Conservation (phyloP, 2,329 filamentous ascomycete genomes). For the Septoria petroselini region DNA sequence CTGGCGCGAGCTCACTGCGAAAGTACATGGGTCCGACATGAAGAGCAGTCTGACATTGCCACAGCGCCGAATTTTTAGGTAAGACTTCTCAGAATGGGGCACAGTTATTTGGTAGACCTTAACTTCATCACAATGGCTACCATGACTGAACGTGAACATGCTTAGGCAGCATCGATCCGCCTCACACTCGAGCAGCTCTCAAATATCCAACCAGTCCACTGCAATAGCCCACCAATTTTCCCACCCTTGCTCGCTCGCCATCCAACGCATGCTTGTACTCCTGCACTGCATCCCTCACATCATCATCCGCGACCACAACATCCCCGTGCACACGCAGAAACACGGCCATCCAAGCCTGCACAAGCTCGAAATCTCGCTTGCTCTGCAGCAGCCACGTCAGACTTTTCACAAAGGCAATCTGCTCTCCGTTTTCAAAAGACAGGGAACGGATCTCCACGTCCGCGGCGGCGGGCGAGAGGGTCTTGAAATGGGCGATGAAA, state of each 20-base stretch:
- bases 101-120: no score
- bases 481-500: constrained; percentile 76
- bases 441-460: constrained; percentile 90
- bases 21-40: no score
- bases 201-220: constrained; percentile 24
- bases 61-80: no score
- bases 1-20: no score
- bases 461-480: constrained; percentile 76
- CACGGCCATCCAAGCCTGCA: constrained; percentile 96
- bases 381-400: constrained; percentile 67
- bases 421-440: constrained; percentile 55
- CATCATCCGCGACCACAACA: constrained; percentile 50
- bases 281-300: constrained; percentile 58
- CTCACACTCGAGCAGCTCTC: constrained; percentile 30
- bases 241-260: constrained; percentile 68
- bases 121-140: no score
- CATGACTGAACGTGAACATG: no score
- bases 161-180: no score
- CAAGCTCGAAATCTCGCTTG: constrained; percentile 83
- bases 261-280: constrained; percentile 58
- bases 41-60: no score
- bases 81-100: no score
- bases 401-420: constrained; percentile 76
- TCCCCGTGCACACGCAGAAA: constrained; percentile 78
- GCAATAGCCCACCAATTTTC: constrained; percentile 59